These are phyloP conservation scores for Ocimum tenuiflorum DNA, from an alignment of 257 asterid species.

Conservation along the genomic window DNA sequence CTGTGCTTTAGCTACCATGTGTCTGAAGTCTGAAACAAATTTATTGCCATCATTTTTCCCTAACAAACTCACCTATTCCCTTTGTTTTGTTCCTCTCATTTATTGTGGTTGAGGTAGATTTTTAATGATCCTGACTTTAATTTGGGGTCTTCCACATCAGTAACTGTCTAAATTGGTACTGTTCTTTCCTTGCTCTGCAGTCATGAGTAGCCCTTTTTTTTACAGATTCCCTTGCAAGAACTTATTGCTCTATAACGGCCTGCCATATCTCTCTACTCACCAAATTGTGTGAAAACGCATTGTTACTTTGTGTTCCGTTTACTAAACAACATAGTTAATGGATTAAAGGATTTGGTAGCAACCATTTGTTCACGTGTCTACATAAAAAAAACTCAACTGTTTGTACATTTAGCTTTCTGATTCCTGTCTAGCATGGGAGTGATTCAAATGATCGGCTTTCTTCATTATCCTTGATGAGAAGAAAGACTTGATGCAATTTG, in stretches of 20 bases:
- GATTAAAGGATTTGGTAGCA: neutral
- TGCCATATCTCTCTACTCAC: slow-evolving; percentile 25
- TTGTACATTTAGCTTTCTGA: neutral
- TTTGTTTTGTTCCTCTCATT: slow-evolving; percentile 17
- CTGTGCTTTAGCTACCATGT: slow-evolving; percentile 4
- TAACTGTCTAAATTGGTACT: slow-evolving; percentile 29
- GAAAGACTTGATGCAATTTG: neutral
- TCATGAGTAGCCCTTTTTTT: slow-evolving; percentile 25
- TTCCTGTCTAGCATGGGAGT: neutral
- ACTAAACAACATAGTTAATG: neutral
- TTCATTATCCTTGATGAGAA: neutral
- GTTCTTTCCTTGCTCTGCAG: slow-evolving; percentile 43
- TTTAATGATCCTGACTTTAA: slow-evolving; percentile 39
- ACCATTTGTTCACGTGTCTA: neutral
- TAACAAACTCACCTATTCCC: neutral
- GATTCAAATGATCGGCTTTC: neutral
- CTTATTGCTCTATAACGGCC: slow-evolving; percentile 42
- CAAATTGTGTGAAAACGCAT: neutral
- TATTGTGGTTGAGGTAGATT: slow-evolving; percentile 29
- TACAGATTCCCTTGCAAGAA: slow-evolving; percentile 25
- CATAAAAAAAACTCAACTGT: neutral
- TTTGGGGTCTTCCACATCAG: slow-evolving; percentile 41
- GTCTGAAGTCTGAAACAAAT: neutral
- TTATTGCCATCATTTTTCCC: slow-evolving; percentile 11
- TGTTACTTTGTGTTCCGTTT: neutral